Evolutionary conservation across 2,329 filamentous ascomycete species (phyloP).

Genomic region (Fusarium bactridioides): DNA sequence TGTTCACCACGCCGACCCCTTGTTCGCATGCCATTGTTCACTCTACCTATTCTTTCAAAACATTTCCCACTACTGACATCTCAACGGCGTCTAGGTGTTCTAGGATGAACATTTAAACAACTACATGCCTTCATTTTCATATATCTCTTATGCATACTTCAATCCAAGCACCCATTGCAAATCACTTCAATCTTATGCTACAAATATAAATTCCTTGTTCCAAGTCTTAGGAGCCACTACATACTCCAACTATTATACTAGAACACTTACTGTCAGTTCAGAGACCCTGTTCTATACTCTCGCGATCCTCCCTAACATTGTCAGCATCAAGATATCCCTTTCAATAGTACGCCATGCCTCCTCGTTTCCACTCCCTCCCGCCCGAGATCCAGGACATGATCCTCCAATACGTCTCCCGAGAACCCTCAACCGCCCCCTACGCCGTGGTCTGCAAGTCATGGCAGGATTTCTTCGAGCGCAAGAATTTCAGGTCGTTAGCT

Average conservation of each 20-base stretch:
- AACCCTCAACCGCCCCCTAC: neutral
- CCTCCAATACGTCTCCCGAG: neutral
- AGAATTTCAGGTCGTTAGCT: neutral
- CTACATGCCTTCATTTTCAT: neutral
- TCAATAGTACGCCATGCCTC: neutral
- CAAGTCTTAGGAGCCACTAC: neutral
- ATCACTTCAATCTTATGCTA: neutral
- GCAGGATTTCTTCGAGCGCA: slow-evolving; percentile 6
- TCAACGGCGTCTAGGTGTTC: neutral
- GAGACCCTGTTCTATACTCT: neutral
- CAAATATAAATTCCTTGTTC: neutral
- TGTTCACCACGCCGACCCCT: neutral
- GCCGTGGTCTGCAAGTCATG: slow-evolving; percentile 2
- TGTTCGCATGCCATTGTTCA: neutral
- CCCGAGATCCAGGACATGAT: neutral
- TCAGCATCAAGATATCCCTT: neutral
- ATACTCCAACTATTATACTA: neutral
- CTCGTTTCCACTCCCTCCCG: neutral
- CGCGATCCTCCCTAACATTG: neutral
- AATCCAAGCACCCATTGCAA: neutral
- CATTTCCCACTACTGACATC: neutral
- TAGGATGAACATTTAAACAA: neutral
- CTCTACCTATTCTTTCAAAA: neutral
- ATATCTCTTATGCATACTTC: no score
- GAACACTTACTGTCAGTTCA: neutral